Evolutionary conservation across 2,329 filamentous ascomycete species (phyloP).

Genomic region (Aspergillus unguis): DNA sequence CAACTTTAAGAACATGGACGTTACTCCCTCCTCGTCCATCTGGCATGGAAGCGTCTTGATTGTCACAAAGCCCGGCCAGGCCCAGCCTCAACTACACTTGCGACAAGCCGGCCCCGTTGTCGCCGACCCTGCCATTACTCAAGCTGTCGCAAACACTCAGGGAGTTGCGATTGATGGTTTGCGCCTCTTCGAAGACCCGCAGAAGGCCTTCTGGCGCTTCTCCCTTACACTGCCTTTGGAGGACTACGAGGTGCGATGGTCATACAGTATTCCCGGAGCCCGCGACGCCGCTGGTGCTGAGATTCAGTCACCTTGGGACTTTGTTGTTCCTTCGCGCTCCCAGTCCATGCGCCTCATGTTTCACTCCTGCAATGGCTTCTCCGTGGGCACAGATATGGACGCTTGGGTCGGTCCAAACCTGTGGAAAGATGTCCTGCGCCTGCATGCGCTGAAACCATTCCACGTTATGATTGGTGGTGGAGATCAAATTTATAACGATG

Average conservation of each 20-base stretch:
- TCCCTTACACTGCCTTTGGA: slow-evolving; percentile 61
- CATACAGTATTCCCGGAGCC: slow-evolving; percentile 69
- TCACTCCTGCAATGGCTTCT: slow-evolving; percentile 67
- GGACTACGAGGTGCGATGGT: slow-evolving; percentile 71
- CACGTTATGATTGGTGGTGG: slow-evolving; percentile 81
- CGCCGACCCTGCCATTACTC: slow-evolving; percentile 21
- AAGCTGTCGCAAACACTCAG: slow-evolving; percentile 15
- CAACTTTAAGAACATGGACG: slow-evolving; percentile 48
- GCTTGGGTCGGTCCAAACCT: slow-evolving; percentile 60
- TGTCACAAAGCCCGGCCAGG: slow-evolving; percentile 70
- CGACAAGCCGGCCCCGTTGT: slow-evolving; percentile 33
- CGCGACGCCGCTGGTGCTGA: slow-evolving; percentile 58
- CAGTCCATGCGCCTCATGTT: slow-evolving; percentile 69
- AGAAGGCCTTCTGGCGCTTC: slow-evolving; percentile 60
- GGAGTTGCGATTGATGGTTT: slow-evolving; percentile 43
- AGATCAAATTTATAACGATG: slow-evolving; percentile 77
- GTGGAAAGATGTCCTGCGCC: slow-evolving; percentile 63
- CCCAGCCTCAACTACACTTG: slow-evolving; percentile 57
- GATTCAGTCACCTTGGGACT: slow-evolving; percentile 50
- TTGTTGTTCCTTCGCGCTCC: slow-evolving; percentile 56
- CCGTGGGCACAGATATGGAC: slow-evolving; percentile 62
- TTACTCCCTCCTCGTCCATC: slow-evolving; percentile 28
- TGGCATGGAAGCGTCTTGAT: slow-evolving; percentile 88
- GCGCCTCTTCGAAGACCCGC: slow-evolving; percentile 59
- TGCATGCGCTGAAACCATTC: slow-evolving; percentile 59